phyloP scores from a whole-genome alignment of 2,329 filamentous ascomycete genomes.

The Aspergillus brunneoviolaceus region DNA sequence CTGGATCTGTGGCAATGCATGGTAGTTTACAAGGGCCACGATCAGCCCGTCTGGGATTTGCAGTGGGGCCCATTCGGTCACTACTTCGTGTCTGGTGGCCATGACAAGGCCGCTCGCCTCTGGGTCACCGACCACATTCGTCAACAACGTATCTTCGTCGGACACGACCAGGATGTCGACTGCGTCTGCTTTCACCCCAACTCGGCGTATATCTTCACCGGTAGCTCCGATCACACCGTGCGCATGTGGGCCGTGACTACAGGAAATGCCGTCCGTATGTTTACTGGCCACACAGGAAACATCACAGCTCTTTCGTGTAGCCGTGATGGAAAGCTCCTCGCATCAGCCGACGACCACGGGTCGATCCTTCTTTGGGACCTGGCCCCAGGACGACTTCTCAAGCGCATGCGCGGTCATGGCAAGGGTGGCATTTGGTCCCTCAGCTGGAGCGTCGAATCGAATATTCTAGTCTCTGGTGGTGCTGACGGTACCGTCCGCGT shows the following conservation, averaged over 20 bases:
- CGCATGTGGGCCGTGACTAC: constrained; percentile 96
- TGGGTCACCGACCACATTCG: constrained; percentile 94
- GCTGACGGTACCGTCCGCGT: constrained; percentile 90
- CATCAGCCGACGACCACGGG: constrained; percentile 82
- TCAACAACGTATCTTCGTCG: constrained; percentile 81
- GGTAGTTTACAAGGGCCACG: constrained; percentile 90
- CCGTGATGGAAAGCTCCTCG: constrained; percentile 85
- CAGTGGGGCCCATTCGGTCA: constrained; percentile 91
- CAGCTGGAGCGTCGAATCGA: constrained; percentile 90
- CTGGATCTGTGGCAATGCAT: constrained; percentile 89
- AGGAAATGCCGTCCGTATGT: constrained; percentile 83
- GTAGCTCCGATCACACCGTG: constrained; percentile 87
- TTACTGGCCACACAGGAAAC: constrained; percentile 86
- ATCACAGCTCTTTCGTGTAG: constrained; percentile 82
- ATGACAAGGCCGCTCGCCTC: constrained; percentile 84
- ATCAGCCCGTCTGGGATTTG: constrained; percentile 83
- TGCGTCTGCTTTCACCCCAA: constrained; percentile 93
- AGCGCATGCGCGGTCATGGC: constrained; percentile 89
- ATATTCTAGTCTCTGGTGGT: constrained; percentile 82
- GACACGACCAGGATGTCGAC: constrained; percentile 92
- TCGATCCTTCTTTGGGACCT: constrained; percentile 96
- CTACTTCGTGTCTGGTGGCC: constrained; percentile 85
- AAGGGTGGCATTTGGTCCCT: constrained; percentile 93
- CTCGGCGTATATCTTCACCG: constrained; percentile 88
- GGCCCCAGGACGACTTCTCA: constrained; percentile 78